Evolutionary conservation across 768 basidiomycete genomes (phyloP).

Genomic region (Candolleomyces efflorescens): DNA sequence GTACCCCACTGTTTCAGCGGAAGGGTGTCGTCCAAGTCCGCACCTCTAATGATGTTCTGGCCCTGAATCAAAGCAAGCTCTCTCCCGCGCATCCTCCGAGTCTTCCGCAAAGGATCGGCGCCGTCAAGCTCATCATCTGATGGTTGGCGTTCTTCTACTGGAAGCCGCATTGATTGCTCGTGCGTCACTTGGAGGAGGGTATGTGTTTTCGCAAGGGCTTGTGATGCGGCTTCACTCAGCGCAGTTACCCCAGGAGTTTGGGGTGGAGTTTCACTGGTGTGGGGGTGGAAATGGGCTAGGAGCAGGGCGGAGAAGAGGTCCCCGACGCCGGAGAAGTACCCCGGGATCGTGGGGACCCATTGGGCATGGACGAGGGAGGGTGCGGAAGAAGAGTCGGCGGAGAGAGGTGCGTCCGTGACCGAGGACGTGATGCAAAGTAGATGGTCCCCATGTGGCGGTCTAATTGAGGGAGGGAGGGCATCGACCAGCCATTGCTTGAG

Average conservation of each 20-base stretch:
- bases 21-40: constrained; percentile 28
- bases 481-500: constrained; percentile 56
- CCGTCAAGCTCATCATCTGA: constrained; percentile 80
- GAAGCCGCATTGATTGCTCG: constrained; percentile 47
- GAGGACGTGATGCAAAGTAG: constrained; percentile 80
- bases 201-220: constrained; percentile 72
- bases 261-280: constrained; percentile 3
- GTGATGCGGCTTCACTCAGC: constrained; percentile 58
- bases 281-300: constrained; percentile 66
- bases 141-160: constrained; percentile 51
- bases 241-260: constrained; percentile 22
- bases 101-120: constrained; percentile 58
- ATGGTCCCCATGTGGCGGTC: constrained; percentile 34
- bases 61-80: constrained; percentile 84
- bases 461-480: constrained; percentile 46
- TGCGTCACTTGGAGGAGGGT: constrained; percentile 66
- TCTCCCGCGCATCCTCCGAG: constrained; percentile 74
- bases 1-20: constrained; percentile 40
- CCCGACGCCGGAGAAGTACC: constrained; percentile 95
- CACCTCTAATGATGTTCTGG: constrained; percentile 59
- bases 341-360: constrained; percentile 73
- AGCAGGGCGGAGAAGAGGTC: constrained; percentile 95
- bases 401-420: constrained; percentile 11
- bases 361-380: constrained; percentile 58
- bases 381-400: neutral